Evolutionary conservation across 1,139 yeast genomes (phyloP).

Genomic region (Saccharomyces uvarum): DNA sequence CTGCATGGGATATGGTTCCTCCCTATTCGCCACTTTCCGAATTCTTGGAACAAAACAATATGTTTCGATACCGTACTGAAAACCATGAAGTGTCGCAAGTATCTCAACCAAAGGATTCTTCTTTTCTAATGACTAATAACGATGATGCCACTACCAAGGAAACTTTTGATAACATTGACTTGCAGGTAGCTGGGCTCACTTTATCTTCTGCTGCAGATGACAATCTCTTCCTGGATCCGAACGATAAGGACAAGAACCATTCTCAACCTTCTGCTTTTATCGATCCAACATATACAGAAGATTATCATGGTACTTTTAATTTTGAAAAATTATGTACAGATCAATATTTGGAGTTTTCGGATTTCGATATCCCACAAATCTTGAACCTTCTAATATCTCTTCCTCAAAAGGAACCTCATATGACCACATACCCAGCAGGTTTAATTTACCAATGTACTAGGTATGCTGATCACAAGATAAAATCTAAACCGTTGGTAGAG

Average conservation of each 20-base stretch:
- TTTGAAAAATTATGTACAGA: conserved; percentile 29
- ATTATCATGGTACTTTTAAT: conserved; percentile 20
- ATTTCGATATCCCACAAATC: conserved; percentile 56
- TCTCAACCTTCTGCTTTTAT: neutral
- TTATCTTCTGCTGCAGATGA: conserved; percentile 18
- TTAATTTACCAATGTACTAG: conserved; percentile 59
- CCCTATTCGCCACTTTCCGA: conserved; percentile 35
- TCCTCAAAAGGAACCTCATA: conserved; percentile 40
- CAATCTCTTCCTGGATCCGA: conserved; percentile 16
- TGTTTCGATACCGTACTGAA: conserved; percentile 18
- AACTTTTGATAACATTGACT: conserved; percentile 40
- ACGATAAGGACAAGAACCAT: conserved; percentile 10
- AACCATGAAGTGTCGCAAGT: neutral
- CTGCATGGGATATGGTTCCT: conserved; percentile 35
- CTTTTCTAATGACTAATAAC: neutral
- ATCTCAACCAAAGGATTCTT: conserved; percentile 9
- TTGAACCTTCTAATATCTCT: conserved; percentile 49
- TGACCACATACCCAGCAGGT: conserved; percentile 60
- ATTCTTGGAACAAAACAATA: conserved; percentile 36
- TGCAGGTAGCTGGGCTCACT: conserved; percentile 42
- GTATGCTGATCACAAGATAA: conserved; percentile 51
- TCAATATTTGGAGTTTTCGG: conserved; percentile 49
- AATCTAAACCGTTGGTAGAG: conserved; percentile 47
- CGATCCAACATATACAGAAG: neutral
- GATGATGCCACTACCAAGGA: conserved; percentile 23